Base-by-base conservation (phyloP, 2,329 filamentous ascomycete species). In the Pseudocercospora fijiensis region DNA sequence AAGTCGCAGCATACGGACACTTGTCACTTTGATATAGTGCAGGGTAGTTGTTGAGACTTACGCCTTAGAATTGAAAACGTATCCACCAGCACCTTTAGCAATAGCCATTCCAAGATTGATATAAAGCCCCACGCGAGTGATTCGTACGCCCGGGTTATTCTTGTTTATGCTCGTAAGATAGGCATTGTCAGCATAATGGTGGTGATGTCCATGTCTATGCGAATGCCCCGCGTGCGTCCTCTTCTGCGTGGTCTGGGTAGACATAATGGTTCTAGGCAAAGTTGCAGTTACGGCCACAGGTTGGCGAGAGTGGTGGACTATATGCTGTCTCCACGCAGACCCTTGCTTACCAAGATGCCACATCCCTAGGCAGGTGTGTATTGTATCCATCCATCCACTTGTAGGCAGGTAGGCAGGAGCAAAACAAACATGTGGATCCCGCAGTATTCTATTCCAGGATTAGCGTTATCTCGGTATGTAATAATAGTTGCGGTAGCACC, bases 71-170 rank as follows among this genome's bases (percentile, higher is more conserved):
- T 97, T 93, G 83, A 99, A 98, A 69, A 89, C 82, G 80, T 95
- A 96, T 71, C 95, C 95, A 63, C 95, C 95, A 27, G 93, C 82
- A 47, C 94, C 95, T 78, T 99, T 99, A 69, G 88, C 90, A 71
- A 98, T 83, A 57, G 94, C 95, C 93, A 99, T 98, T 74, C 88
- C 88, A 59, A 98, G 82, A 77, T 99, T 99, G 71, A 93, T 91
- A 74, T 89, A 90, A 52, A 96, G 84, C 26, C 92, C 92, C 72
- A 98, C 90, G 68, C 92, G 85, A 58, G 95, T 99, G 74, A 97
- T 97, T 72, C 92, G 89, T 72, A 96, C 96, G 69, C 92, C 92
- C 57, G 95, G 92, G 78, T 99, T 95, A 70, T 90, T 89, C 79
- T 92, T 95, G 80, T 96, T 91, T 67, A 83, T 84, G 6, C 90